Conservation (phyloP, 2,329 filamentous ascomycete species). For the Chlorencoelia australis region DNA sequence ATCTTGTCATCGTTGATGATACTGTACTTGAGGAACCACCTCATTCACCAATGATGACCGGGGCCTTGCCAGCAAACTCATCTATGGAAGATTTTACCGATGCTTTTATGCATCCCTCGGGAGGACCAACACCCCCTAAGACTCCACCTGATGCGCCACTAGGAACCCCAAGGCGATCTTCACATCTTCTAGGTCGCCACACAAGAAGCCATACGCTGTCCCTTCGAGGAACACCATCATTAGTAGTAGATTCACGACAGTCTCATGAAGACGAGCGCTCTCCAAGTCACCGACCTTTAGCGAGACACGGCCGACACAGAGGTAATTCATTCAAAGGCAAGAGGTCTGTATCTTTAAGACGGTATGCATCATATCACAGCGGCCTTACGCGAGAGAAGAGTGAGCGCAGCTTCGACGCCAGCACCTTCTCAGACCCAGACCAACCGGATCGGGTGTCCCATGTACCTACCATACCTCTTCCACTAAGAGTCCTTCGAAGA, state of each 20-base stretch:
- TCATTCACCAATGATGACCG: conserved; percentile 39
- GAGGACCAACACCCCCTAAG: conserved; percentile 49
- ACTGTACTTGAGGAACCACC: conserved; percentile 38
- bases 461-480: conserved; percentile 37
- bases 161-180: conserved; percentile 44
- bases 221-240: conserved; percentile 24
- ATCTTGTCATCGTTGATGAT: conserved; percentile 65
- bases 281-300: conserved; percentile 16
- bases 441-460: conserved; percentile 39
- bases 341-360: conserved; percentile 41
- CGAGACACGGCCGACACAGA: conserved; percentile 13
- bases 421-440: conserved; percentile 43
- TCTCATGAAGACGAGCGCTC: conserved; percentile 18
- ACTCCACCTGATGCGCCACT: conserved; percentile 42
- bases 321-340: conserved; percentile 33
- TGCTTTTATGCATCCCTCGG: conserved; percentile 37
- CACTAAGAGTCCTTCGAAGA: conserved; percentile 56
- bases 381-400: conserved; percentile 40
- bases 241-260: conserved; percentile 16
- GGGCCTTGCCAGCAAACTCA: conserved; percentile 29
- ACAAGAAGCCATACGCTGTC: conserved; percentile 26
- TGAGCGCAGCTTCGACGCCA: conserved; percentile 52
- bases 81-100: conserved; percentile 46
- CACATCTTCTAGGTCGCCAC: conserved; percentile 40
- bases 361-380: conserved; percentile 52